Evolutionary conservation across 2,329 filamentous ascomycete genomes (phyloP).

Genomic region (Monosporascus sp.): DNA sequence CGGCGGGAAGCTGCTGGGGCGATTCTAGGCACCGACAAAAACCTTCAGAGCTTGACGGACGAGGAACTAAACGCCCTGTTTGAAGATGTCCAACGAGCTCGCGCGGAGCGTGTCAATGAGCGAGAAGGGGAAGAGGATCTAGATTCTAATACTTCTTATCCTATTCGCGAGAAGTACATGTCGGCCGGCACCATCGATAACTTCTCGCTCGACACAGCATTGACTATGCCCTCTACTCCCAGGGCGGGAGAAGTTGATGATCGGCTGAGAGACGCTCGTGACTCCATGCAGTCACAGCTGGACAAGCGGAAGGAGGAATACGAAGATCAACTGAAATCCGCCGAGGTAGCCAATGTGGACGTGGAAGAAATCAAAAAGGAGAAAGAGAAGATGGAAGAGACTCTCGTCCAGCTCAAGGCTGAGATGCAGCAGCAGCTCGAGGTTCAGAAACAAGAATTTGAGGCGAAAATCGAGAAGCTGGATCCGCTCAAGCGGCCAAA

Average conservation of each 20-base stretch:
- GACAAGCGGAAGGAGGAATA: constrained; percentile 82
- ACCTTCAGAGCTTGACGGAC: constrained; percentile 82
- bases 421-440: constrained; percentile 86
- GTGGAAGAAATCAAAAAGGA: constrained; percentile 79
- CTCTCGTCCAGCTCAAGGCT: constrained; percentile 69
- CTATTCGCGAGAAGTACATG: constrained; percentile 88
- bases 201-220: constrained; percentile 86
- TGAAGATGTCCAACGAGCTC: constrained; percentile 85
- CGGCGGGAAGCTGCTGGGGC: constrained; percentile 88
- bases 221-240: constrained; percentile 93
- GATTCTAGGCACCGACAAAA: constrained; percentile 84
- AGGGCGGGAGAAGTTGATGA: constrained; percentile 73
- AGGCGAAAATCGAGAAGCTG: constrained; percentile 76
- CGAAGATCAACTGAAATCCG: constrained; percentile 68
- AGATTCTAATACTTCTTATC: constrained; percentile 84
- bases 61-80: constrained; percentile 92
- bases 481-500: constrained; percentile 58
- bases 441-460: constrained; percentile 77
- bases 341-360: constrained; percentile 70
- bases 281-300: constrained; percentile 78
- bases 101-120: constrained; percentile 66
- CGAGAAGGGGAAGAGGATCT: constrained; percentile 84
- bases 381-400: constrained; percentile 80
- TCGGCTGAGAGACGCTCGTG: constrained; percentile 65
- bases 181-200: constrained; percentile 93